Evolutionary conservation across 768 basidiomycete species (phyloP).

Genomic region (Steccherinum ochraceum): DNA sequence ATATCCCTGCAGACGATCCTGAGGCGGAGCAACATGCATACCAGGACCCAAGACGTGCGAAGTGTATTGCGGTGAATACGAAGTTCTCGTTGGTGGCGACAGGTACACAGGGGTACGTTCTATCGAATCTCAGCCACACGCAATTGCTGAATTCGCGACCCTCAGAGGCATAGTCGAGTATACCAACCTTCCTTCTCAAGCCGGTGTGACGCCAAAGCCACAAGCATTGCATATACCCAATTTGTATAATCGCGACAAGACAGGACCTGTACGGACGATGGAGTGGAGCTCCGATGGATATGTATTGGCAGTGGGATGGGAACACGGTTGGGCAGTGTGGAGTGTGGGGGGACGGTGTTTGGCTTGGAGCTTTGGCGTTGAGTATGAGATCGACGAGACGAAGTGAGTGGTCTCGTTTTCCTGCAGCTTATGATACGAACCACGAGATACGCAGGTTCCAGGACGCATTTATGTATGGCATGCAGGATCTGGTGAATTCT

Average conservation of each 20-base stretch:
- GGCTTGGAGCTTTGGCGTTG: constrained; percentile 68
- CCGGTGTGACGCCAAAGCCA: constrained; percentile 49
- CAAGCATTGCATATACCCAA: constrained; percentile 60
- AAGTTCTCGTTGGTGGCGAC: constrained; percentile 81
- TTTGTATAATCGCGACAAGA: constrained; percentile 44
- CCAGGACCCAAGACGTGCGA: constrained; percentile 60
- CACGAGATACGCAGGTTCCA: constrained; percentile 41
- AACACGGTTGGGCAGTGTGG: constrained; percentile 84
- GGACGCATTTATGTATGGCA: constrained; percentile 82
- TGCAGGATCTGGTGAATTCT: constrained; percentile 58
- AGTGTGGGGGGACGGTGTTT: constrained; percentile 86
- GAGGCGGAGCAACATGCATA: constrained; percentile 33
- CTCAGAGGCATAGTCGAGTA: constrained; percentile 61
- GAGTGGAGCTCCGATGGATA: constrained; percentile 97
- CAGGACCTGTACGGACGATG: constrained; percentile 59
- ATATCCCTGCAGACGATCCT: constrained; percentile 41
- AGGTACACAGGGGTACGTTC: constrained; percentile 59
- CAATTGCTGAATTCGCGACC: constrained; percentile 1
- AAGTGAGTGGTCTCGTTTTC: constrained; percentile 27
- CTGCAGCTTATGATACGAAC: constrained; percentile 5
- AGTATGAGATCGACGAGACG: constrained; percentile 50
- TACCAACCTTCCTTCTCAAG: constrained; percentile 61
- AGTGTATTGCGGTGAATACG: constrained; percentile 61
- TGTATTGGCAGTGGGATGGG: constrained; percentile 90
- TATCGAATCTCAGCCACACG: constrained; percentile 1